phyloP scores from a whole-genome alignment of 805 yeast genomes.

The Myxozyma lipomycoides region DNA sequence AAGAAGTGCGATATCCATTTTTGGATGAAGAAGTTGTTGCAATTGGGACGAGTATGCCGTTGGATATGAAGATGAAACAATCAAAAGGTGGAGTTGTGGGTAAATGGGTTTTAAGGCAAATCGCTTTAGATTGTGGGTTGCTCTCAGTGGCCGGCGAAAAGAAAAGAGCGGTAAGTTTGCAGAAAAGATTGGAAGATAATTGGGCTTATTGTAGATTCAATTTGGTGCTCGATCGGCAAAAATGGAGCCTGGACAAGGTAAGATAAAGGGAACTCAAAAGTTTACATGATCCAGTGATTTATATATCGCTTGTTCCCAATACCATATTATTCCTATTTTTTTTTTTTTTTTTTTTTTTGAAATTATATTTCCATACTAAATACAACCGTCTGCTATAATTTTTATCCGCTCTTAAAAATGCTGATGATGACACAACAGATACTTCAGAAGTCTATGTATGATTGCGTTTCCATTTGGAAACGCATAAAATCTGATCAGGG shows the following conservation, averaged over 20 bases:
- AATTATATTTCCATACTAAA: background rate
- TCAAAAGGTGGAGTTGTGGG: slow-evolving; percentile 37
- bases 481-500: background rate
- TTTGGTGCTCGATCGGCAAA: slow-evolving; percentile 96
- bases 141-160: slow-evolving; percentile 63
- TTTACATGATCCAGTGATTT: slow-evolving; percentile 20
- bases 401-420: background rate
- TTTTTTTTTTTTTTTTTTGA: background rate
- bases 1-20: slow-evolving; percentile 50
- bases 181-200: background rate
- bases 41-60: slow-evolving; percentile 32
- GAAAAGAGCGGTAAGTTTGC: slow-evolving; percentile 63
- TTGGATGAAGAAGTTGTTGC: slow-evolving; percentile 54
- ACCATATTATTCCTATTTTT: too few relatives aligned
- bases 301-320: background rate
- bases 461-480: background rate
- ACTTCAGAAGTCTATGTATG: slow-evolving; percentile 18
- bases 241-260: slow-evolving; percentile 75
- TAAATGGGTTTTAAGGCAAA: slow-evolving; percentile 57
- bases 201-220: slow-evolving; percentile 49
- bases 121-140: slow-evolving; percentile 52
- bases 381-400: background rate
- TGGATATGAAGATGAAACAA: slow-evolving; percentile 39
- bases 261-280: slow-evolving; percentile 69
- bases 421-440: slow-evolving; percentile 22